Base-by-base conservation (phyloP, 768 basidiomycete genomes). In the Hydnum rufescens region DNA sequence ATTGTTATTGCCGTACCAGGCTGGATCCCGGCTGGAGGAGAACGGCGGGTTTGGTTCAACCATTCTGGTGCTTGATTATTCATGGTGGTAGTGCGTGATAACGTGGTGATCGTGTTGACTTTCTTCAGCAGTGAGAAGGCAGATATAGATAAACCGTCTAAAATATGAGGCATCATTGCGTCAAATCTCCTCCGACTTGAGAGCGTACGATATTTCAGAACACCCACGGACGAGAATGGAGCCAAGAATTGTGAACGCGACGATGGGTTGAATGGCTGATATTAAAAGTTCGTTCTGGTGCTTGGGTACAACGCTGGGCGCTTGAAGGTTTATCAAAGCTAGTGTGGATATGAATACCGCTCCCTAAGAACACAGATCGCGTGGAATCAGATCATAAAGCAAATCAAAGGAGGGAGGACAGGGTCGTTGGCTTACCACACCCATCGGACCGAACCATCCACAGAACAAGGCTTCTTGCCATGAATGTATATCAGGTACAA, bases 361-460 rank as follows among this genome's bases (percentile, higher is more conserved):
- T 8, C 44, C 44, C 44, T 47, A 47, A n/a, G n/a, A n/a, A n/a
- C n/a, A n/a, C n/a, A n/a, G n/a, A n/a, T n/a, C n/a, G n/a, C n/a
- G n/a, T n/a, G n/a, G n/a, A n/a, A n/a, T n/a, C n/a, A n/a, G n/a
- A n/a, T n/a, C n/a, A n/a, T n/a, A n/a, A n/a, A n/a, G n/a, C n/a
- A n/a, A n/a, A n/a, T n/a, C n/a, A n/a, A n/a, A n/a, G n/a, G n/a
- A n/a, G n/a, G n/a, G n/a, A n/a, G n/a, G n/a, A n/a, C n/a, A 39
- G 36, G 8, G 36, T 8, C n/a, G n/a, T n/a, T 50, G 32, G 28
- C 49, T 29, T 50, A 50, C 49, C 6, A 50, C 32, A 16, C 49
- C 49, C 49, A 50, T 50, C 29, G 49, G 49, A 6, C 49, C 49
- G 49, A 50, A 50, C 28, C 31, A 32, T 5, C 49, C 49, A 32